Evolutionary conservation across 495 filamentous ascomycete genomes (phyloP).

Genomic region (Aspergillus saccharolyticus): DNA sequence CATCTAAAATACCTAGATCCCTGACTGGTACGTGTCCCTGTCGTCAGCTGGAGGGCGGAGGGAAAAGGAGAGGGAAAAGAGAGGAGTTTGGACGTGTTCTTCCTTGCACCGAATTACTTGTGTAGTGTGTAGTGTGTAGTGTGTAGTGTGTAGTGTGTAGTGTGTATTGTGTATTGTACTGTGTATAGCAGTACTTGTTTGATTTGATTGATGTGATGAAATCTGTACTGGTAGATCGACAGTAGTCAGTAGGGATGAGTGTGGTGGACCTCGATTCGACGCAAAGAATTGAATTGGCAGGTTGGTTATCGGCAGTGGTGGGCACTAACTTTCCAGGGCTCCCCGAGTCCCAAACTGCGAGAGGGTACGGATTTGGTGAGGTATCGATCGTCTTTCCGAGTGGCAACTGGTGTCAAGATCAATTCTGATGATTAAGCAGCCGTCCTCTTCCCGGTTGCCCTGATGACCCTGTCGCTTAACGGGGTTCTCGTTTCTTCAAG

Average conservation of each 20-base stretch:
- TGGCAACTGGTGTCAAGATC: not conserved
- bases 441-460: not conserved
- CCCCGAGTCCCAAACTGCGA: slow-evolving; percentile 2
- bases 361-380: not conserved
- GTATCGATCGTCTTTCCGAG: not conserved
- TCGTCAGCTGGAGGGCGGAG: slow-evolving; percentile 18
- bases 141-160: no score
- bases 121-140: no score
- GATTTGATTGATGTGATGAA: no score
- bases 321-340: slow-evolving; percentile 12
- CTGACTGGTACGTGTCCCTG: slow-evolving; percentile 23
- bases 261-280: no score
- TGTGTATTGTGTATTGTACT: no score
- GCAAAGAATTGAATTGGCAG: not conserved
- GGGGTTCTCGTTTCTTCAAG: no score
- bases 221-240: no score
- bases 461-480: not conserved
- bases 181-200: no score
- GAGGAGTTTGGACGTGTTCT: not conserved
- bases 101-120: no score
- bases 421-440: not conserved
- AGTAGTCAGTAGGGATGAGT: no score
- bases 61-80: not conserved
- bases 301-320: not conserved
- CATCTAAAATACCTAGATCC: slow-evolving; percentile 18